Evolutionary conservation across 805 yeast genomes (phyloP), one percentile per base, ranked within the genome.

Genomic region (Candida gorgasii): DNA sequence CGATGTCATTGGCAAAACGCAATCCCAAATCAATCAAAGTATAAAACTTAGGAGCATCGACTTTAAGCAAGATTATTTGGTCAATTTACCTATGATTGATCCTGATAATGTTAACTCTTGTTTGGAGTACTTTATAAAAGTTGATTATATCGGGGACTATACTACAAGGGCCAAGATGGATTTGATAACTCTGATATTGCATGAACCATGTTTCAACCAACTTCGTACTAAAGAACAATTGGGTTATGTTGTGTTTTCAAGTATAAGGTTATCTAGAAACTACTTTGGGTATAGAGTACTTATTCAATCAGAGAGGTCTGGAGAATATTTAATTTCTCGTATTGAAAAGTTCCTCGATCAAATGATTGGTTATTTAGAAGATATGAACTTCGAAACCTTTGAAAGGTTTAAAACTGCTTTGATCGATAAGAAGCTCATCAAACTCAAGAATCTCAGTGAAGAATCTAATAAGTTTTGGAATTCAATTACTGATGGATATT

Each of bases 191-290:
- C 92, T 86, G 47, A 75, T 89, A 48, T 69, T 85, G 38, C 80
- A 78, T 51, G 97, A 92, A 59, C 97, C 97, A 4, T 86, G 92
- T 44, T 93, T 92, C 64, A 84, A 88, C 57, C 86, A 86, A 48
- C 73, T 92, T 44, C 78, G 99, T 63, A 92, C 99, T 5, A 84
- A 88, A 54, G 98, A 92, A 65, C 98, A 93, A 62, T 73, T 92
- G 23, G 99, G 99, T 2, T 92, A 92, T 56, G 89, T 92, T 48
- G 99, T 92, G 0, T 89, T 88, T 58, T 81, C 93, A 33, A 86
- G 95, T 0, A 67, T 76, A 18, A 70, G 84, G 47, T 73, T 74
- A 46, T 78, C 87, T 3, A 77, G 95, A 57, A 83, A 93, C 16
- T 77, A 84, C 5, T 73, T 79, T 58, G 90, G 92, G 11, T 76